Conservation (phyloP, 2,329 filamentous ascomycete species). For the Alternaria sp. region DNA sequence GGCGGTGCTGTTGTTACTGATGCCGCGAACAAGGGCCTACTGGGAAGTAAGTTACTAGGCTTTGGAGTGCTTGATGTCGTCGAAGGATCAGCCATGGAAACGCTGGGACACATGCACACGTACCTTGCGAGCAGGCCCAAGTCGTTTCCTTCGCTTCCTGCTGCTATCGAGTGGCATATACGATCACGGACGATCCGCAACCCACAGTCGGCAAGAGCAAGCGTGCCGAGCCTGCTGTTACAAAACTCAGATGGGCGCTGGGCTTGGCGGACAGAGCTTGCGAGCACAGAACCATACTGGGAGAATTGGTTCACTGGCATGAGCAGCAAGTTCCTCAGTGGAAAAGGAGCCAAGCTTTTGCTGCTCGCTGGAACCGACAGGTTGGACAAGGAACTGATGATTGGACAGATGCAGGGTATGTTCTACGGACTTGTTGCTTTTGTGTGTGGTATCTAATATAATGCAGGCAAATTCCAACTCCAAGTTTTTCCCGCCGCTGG, state of each 20-base stretch:
- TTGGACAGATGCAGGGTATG: slow-evolving; percentile 94
- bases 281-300: slow-evolving; percentile 89
- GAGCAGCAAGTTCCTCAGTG: slow-evolving; percentile 85
- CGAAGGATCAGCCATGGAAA: slow-evolving; percentile 93
- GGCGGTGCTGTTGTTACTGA: slow-evolving; percentile 92
- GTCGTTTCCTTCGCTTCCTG: slow-evolving; percentile 78
- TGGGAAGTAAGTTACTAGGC: slow-evolving; percentile 77
- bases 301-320: slow-evolving; percentile 91
- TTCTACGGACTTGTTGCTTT: slow-evolving; percentile 18
- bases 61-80: slow-evolving; percentile 95
- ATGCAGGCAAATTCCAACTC: slow-evolving; percentile 86
- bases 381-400: slow-evolving; percentile 89
- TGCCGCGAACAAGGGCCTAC: slow-evolving; percentile 71
- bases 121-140: slow-evolving; percentile 84
- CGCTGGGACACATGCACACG: slow-evolving; percentile 90
- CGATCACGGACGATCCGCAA: slow-evolving; percentile 88
- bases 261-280: slow-evolving; percentile 87
- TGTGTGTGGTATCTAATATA: slow-evolving; percentile 30
- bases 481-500: slow-evolving; percentile 95
- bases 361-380: slow-evolving; percentile 89
- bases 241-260: slow-evolving; percentile 60
- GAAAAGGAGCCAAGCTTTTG: slow-evolving; percentile 83
- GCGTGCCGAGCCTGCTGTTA: slow-evolving; percentile 81
- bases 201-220: slow-evolving; percentile 81
- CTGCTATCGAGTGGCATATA: slow-evolving; percentile 93